Base-by-base conservation (phyloP, 345 rosid species). In the Boechera stricta region DNA sequence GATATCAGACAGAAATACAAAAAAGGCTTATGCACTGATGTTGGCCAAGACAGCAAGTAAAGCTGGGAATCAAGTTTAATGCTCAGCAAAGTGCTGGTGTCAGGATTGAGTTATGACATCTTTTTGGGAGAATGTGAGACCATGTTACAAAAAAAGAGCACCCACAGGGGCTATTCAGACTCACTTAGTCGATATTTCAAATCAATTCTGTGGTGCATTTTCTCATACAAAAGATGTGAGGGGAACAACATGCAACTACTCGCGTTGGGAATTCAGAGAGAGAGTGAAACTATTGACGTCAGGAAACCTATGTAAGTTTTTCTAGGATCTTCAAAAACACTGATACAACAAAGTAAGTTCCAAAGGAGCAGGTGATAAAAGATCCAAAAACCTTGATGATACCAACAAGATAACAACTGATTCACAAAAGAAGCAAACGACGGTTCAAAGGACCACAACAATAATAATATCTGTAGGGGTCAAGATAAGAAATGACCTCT, bases 311-410 rank as follows among this genome's bases (percentile, higher is more conserved):
- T 10, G 7, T 31, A 33, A 48, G 47, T 65, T 8, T 5, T 21
- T 47, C 6, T 35, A 66, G 32, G 78, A 35, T 57, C 9, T 67
- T 35, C 12, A 16, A 12, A 49, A 76, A 76, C 28, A 2, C 10
- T 32, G 68, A 62, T 32, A 62, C 80, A 70, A 62, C 42, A 62
- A 16, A 77, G 64, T 44, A 54, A 7, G 9, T 10, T 69, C 59
- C 65, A 45, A 77, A 5, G 16, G 58, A 70, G 72, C 76, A 77
- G 72, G 76, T 69, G 59, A 51, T 4, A 16, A 61, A 51, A n/a
- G 60, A 39, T 35, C 4, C 11, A 49, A 58, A 21, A 41, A 0
- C 69, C 55, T 31, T 41, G 10, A 51, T 52, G 21, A 75, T 18
- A 48, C 26, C 49, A 45, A 57, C 16, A 1, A 67, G 58, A 51